phyloP scores from a whole-genome alignment of 768 basidiomycete genomes.

The Antrodiella citrinella region DNA sequence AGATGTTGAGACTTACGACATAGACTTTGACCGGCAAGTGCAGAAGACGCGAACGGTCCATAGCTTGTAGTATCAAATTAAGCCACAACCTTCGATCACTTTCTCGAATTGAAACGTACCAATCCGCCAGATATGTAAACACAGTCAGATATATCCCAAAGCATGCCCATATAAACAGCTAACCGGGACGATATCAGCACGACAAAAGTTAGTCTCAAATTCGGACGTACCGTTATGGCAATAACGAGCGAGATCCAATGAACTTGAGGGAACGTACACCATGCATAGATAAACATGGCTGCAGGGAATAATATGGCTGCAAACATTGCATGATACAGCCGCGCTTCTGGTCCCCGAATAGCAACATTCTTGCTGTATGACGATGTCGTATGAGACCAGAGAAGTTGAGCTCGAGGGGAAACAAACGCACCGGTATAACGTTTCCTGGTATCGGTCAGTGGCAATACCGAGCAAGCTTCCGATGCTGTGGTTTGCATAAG shows the following conservation, averaged over 20 bases:
- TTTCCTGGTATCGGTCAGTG: conserved; percentile 25
- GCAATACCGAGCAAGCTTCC: conserved; percentile 29
- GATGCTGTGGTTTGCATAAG: conserved; percentile 31
- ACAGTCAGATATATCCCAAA: conserved; percentile 37
- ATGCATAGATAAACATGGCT: conserved; percentile 69
- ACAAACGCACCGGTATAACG: conserved; percentile 20
- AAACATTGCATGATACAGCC: conserved; percentile 48
- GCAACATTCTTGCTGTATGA: conserved; percentile 18
- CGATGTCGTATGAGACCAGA: not conserved
- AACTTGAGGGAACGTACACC: conserved; percentile 47
- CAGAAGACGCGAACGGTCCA: conserved; percentile 43
- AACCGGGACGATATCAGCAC: not conserved
- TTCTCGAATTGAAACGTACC: conserved; percentile 23
- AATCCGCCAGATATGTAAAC: conserved; percentile 44
- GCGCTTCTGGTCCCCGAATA: conserved; percentile 43
- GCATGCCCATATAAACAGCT: conserved; percentile 32
- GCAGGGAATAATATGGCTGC: conserved; percentile 46
- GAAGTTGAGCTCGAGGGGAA: not conserved
- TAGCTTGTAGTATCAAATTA: conserved; percentile 25
- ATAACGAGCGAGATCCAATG: conserved; percentile 57
- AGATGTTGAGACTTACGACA: conserved; percentile 25
- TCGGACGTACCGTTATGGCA: conserved; percentile 34
- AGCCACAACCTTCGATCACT: not conserved
- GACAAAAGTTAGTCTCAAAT: not conserved
- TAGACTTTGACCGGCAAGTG: conserved; percentile 44